Conservation (phyloP, 306 rosid species). For the Cicer yamashitae region DNA sequence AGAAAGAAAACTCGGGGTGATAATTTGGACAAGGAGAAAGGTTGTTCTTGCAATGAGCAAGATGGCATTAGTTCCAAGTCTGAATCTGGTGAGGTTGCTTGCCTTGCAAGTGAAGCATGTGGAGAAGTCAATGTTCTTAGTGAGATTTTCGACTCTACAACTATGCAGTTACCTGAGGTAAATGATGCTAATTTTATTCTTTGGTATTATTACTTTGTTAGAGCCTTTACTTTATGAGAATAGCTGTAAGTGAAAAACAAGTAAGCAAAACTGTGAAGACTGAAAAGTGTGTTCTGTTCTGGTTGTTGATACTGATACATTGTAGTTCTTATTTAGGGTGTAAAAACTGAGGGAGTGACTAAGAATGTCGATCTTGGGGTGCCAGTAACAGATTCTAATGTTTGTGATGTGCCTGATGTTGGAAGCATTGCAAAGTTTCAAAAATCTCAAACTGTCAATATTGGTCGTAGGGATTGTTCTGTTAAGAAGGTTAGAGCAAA, state of each 20-base stretch:
- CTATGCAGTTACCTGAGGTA: conserved; percentile 62
- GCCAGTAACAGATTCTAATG: conserved; percentile 41
- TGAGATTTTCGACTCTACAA: conserved; percentile 44
- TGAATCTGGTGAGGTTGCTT: conserved; percentile 25
- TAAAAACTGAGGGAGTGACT: conserved; percentile 10
- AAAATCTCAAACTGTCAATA: conserved; percentile 53
- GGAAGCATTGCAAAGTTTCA: conserved; percentile 38
- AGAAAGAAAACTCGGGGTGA: conserved; percentile 36
- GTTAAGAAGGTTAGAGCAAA: conserved; percentile 55
- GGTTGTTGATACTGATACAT: conserved; percentile 30
- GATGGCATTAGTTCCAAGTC: conserved; percentile 33
- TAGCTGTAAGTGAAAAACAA: not conserved
- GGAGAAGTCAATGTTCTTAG: conserved; percentile 48
- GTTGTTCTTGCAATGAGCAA: conserved; percentile 40
- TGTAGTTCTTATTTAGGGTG: conserved; percentile 45
- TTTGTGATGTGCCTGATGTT: conserved; percentile 41
- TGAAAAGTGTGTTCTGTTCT: conserved; percentile 40
- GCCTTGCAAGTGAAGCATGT: conserved; percentile 51
- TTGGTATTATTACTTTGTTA: not conserved
- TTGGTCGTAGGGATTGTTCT: conserved; percentile 46
- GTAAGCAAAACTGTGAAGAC: not conserved
- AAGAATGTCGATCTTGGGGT: conserved; percentile 43
- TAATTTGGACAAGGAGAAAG: conserved; percentile 38
- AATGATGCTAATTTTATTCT: conserved; percentile 15
- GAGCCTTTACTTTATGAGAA: conserved; percentile 8